Evolutionary conservation across 148 eudicot species (phyloP), one percentile per base, ranked within the genome.

Genomic region (Vaccinium macrocarpon): DNA sequence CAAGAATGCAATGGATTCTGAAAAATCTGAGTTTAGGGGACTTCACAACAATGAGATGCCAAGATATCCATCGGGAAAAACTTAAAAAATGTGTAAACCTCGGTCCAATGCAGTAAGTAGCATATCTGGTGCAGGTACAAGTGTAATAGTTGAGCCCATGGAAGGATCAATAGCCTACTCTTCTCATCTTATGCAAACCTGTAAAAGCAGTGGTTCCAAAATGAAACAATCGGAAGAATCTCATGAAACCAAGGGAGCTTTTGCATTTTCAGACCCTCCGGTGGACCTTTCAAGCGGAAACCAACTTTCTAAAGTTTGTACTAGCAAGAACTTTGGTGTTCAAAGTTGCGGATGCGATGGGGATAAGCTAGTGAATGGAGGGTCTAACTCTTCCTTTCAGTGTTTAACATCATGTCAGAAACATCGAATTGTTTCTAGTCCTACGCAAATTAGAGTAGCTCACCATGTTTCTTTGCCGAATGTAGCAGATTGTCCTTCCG

Each of bases 171-270:
- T 68, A 66, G 38, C 56, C 46, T 68, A 7, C 61, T 32, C 55
- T 66, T 68, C 84, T 82, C 84, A 25, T 82, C 23, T 27, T 48
- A 68, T 25, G 55, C 3, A 81, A 73, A 57, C 49, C 73, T 57
- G 74, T 83, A 80, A 35, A 84, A 84, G 78, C 64, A 79, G 42
- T 78, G 32, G 78, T 79, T 80, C 82, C 53, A 56, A 81, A 10
- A 62, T 42, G 29, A 80, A 57, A 15, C 83, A 85, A 5, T 7
- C 21, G 51, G 56, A 53, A 56, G 62, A 49, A 59, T 74, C 83
- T 84, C 72, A 25, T 18, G 79, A 71, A 35, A 71, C 64, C 3
- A 27, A 84, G 52, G 86, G 78, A 32, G 46, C n/a, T 55, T 80
- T 70, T 49, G 71, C 56, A n/a, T 84, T 75, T 38, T 77, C 79